Percentiles rank a stretch among this genome's conserved stretches.
Conservation (phyloP, 176 grass and related monocot genomes). For the Musa schizocarpa region DNA sequence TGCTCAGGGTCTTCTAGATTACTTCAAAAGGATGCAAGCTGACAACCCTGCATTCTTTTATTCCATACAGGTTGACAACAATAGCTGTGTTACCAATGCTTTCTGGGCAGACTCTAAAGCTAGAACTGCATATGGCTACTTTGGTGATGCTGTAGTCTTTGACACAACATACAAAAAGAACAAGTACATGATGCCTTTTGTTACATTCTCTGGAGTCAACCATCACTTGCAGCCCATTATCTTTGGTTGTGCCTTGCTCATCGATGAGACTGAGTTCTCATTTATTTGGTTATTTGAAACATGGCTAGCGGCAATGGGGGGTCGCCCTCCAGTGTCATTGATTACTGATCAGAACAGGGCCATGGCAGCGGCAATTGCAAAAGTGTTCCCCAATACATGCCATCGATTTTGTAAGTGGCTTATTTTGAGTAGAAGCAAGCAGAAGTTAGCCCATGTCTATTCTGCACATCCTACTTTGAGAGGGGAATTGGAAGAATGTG, state of each 20-base stretch:
- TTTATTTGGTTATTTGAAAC: constrained; percentile 85
- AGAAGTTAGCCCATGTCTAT: constrained; percentile 68
- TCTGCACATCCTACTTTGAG: constrained; percentile 45
- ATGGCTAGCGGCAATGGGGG: constrained; percentile 73
- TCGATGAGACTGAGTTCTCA: constrained; percentile 70
- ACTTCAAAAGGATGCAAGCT: constrained; percentile 62
- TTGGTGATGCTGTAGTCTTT: constrained; percentile 72
- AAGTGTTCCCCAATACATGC: constrained; percentile 54
- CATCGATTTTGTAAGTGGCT: constrained; percentile 87
- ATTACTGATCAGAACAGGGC: constrained; percentile 79
- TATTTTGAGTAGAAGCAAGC: constrained; percentile 70
- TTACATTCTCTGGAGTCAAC: constrained; percentile 74
- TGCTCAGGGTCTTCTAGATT: constrained; percentile 53
- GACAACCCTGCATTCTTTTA: constrained; percentile 63
- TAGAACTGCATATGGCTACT: constrained; percentile 48
- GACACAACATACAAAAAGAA: constrained; percentile 89
- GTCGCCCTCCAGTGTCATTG: constrained; percentile 45
- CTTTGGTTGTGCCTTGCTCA: constrained; percentile 78
- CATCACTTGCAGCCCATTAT: constrained; percentile 80
- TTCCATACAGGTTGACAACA: constrained; percentile 76
- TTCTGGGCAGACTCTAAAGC: constrained; percentile 81
- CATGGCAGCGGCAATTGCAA: constrained; percentile 58
- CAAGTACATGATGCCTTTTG: constrained; percentile 83
- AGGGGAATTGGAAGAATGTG: constrained; percentile 68
- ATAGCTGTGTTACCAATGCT: constrained; percentile 61